Conservation (phyloP, 2,329 filamentous ascomycete species). For the Phyllosticta citriasiana region DNA sequence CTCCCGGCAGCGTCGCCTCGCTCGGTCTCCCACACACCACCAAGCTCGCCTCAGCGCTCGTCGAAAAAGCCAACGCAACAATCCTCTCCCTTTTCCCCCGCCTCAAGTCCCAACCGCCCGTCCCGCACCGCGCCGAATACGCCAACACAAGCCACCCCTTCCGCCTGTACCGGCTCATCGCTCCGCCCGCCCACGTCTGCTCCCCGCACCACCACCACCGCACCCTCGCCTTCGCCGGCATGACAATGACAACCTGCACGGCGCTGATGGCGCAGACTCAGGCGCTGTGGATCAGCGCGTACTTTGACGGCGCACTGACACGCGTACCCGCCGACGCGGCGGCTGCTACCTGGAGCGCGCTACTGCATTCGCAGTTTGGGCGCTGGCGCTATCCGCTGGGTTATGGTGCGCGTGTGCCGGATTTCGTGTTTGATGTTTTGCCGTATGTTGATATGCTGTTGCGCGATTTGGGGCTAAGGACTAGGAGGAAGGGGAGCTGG, state of each 20-base stretch:
- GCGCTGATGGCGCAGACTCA: constrained; percentile 30
- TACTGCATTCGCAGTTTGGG: constrained; percentile 58
- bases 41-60: background rate
- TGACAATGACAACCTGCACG: constrained; percentile 28
- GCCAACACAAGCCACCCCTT: constrained; percentile 16
- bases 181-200: constrained; percentile 22
- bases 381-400: constrained; percentile 59
- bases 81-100: constrained; percentile 45
- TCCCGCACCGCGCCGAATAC: background rate
- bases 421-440: constrained; percentile 67
- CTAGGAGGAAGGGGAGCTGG: constrained; percentile 43
- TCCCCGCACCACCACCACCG: constrained; percentile 12
- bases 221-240: constrained; percentile 30
- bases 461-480: constrained; percentile 52
- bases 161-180: constrained; percentile 36
- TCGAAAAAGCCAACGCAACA: constrained; percentile 36
- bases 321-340: constrained; percentile 12
- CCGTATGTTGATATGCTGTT: constrained; percentile 64
- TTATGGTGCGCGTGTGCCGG: constrained; percentile 49
- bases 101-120: constrained; percentile 41
- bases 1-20: constrained; percentile 15
- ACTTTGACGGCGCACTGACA: constrained; percentile 44
- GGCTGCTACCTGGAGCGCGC: constrained; percentile 28
- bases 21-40: constrained; percentile 19
- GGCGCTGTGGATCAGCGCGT: constrained; percentile 46